phyloP scores from a whole-genome alignment of 2,329 filamentous ascomycete species.

The Phoma sp. region DNA sequence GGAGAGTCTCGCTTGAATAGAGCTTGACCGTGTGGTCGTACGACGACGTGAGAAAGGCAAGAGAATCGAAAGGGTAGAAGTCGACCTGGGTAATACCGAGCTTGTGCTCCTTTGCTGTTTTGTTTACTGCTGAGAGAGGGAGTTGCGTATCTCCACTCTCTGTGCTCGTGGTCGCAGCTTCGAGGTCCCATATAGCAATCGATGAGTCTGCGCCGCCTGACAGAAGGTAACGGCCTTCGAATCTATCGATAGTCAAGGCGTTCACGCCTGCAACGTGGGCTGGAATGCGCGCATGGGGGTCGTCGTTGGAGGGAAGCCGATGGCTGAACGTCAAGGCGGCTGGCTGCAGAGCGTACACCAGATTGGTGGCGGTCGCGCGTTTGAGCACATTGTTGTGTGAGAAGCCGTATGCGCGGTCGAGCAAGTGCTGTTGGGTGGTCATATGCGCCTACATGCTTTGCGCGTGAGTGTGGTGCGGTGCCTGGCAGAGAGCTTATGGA shows the following conservation, averaged over 20 bases:
- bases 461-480: constrained; percentile 9
- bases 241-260: constrained; percentile 78
- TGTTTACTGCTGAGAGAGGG: constrained; percentile 36
- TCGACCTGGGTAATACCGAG: constrained; percentile 77
- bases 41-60: constrained; percentile 76
- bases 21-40: constrained; percentile 80
- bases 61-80: constrained; percentile 79
- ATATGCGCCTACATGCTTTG: constrained; percentile 48
- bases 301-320: constrained; percentile 51
- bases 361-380: constrained; percentile 67
- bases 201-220: constrained; percentile 87
- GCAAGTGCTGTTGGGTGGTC: constrained; percentile 61
- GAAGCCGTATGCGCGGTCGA: constrained; percentile 76
- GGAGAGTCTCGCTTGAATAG: constrained; percentile 70
- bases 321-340: constrained; percentile 75
- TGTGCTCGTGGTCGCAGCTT: constrained; percentile 46
- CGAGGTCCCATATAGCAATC: constrained; percentile 86
- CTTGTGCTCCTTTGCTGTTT: constrained; percentile 57
- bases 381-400: constrained; percentile 66
- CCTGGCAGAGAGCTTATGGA: neutral
- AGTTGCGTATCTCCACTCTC: constrained; percentile 27
- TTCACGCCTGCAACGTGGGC: constrained; percentile 83
- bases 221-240: constrained; percentile 78
- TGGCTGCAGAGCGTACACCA: constrained; percentile 72
- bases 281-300: constrained; percentile 50